A percentile compares a stretch with the other conserved stretches of the same genome.
These are phyloP conservation scores for Uronychia binucleata DNA, from an alignment of 73 alveolate genomes.

Conservation along the genomic window DNA sequence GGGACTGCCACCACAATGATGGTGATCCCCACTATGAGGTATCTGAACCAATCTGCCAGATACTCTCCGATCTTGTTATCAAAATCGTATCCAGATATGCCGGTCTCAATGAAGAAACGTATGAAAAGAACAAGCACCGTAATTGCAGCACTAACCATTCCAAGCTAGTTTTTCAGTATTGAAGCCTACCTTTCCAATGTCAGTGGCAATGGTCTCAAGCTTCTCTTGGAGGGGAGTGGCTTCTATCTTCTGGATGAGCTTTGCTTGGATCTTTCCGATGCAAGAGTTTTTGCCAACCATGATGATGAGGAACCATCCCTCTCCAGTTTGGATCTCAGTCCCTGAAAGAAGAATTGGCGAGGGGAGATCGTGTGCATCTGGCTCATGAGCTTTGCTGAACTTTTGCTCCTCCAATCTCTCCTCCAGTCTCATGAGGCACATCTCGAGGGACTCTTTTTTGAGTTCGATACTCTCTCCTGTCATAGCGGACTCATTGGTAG, in stretches of 20 bases:
- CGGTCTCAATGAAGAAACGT: slow-evolving; percentile 45
- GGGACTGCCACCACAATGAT: slow-evolving; percentile 95
- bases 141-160: slow-evolving; percentile 77
- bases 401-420: slow-evolving; percentile 51
- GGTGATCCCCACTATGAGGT: slow-evolving; percentile 86
- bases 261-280: slow-evolving; percentile 76
- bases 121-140: slow-evolving; percentile 67
- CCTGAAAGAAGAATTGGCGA: slow-evolving; percentile 84
- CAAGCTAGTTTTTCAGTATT: slow-evolving; percentile 36
- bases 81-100: slow-evolving; percentile 47
- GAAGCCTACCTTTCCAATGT: slow-evolving; percentile 71
- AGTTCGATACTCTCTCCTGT: slow-evolving; percentile 91
- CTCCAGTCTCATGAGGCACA: slow-evolving; percentile 62
- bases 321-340: slow-evolving; percentile 65
- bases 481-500: slow-evolving; percentile 91
- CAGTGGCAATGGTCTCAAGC: slow-evolving; percentile 86
- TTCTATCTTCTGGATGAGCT: slow-evolving; percentile 66
- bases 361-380: slow-evolving; percentile 64
- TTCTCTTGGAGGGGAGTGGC: slow-evolving; percentile 89
- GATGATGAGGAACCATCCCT: slow-evolving; percentile 66
- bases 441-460: slow-evolving; percentile 62
- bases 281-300: slow-evolving; percentile 74
- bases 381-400: neutral
- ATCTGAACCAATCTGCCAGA: slow-evolving; percentile 28
- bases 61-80: slow-evolving; percentile 32